Evolutionary conservation across 2,329 filamentous ascomycete species (phyloP), one percentile per base, ranked within the genome.

Genomic region (Xylaria multiplex): DNA sequence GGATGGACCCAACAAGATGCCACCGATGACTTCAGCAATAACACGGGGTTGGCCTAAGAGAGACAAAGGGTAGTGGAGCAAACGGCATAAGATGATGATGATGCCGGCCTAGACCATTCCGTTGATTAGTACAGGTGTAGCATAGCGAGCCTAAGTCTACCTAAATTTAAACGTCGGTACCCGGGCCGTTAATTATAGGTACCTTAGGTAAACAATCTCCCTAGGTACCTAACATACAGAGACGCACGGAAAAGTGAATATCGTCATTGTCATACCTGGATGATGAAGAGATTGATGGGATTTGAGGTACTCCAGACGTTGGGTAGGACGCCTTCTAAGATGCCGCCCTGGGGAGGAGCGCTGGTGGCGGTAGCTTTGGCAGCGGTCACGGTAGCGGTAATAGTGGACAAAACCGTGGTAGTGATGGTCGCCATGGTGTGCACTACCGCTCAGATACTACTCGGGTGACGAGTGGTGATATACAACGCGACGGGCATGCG

Each of bases 11-110:
- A 93, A 81, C 43, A 93, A 76, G 69, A 93, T 91, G 56, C 91
- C 91, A 32, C 89, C 90, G 62, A 93, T 88, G 63, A 93, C 91
- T 81, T 93, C 91, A 50, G 91, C 90, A 70, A 93, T 93, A 65
- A 93, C 91, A 62, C 90, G 86, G 67, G 91, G 91, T 74, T 93
- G 91, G 65, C 89, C 87, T 43, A 93, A 81, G 69, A 87, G 88
- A 61, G 89, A 90, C 3, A 93, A 83, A 46, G 91, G 91, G 77
- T 85, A 92, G 75, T 93, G 90, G 45, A 93, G 83, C 46, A 91
- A 77, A 48, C 90, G 88, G 73, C 90, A 92, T 78, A 93, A 86
- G 64, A 91, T 85, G 71, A 93, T 89, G 72, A 93, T 93, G 60
- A 93, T 90, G 63, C 83, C 83, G 35, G 88, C 89, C 88, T 91